Evolutionary conservation across 345 rosid genomes (phyloP).

Genomic region (Pistacia vera): DNA sequence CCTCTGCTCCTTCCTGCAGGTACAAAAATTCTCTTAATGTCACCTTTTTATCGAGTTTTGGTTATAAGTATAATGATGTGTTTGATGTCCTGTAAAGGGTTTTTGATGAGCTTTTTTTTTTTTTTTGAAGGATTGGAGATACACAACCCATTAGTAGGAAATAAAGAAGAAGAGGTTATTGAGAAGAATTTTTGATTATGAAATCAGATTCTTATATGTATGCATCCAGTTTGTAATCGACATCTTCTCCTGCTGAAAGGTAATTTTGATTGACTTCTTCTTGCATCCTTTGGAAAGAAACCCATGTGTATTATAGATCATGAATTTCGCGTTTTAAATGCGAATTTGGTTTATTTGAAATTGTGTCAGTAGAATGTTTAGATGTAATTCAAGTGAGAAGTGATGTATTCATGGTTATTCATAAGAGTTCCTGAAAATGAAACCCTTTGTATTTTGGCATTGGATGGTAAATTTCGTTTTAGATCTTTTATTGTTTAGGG

Average conservation of each 20-base stretch:
- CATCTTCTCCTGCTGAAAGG: conserved; percentile 16
- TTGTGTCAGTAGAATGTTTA: too few relatives aligned
- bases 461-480: too few relatives aligned
- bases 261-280: too few relatives aligned
- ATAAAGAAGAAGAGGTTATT: conserved; percentile 28
- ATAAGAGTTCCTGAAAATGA: too few relatives aligned
- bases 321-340: too few relatives aligned
- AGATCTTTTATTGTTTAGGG: too few relatives aligned
- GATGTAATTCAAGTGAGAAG: too few relatives aligned
- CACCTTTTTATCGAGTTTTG: background rate
- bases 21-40: background rate
- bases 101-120: conserved; percentile 20
- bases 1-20: conserved; percentile 18
- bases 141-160: conserved; percentile 24
- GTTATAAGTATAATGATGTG: background rate
- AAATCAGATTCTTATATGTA: conserved; percentile 51
- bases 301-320: too few relatives aligned
- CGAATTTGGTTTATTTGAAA: too few relatives aligned
- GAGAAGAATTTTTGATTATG: conserved; percentile 39
- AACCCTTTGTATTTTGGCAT: too few relatives aligned
- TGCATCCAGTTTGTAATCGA: conserved; percentile 28
- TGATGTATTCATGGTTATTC: too few relatives aligned
- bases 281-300: too few relatives aligned
- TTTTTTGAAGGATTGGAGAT: conserved; percentile 18
- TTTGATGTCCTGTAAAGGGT: background rate